These are phyloP conservation scores for Trypanosoma congolense DNA, from an alignment of 208 protist genomes.

Conservation along the genomic window DNA sequence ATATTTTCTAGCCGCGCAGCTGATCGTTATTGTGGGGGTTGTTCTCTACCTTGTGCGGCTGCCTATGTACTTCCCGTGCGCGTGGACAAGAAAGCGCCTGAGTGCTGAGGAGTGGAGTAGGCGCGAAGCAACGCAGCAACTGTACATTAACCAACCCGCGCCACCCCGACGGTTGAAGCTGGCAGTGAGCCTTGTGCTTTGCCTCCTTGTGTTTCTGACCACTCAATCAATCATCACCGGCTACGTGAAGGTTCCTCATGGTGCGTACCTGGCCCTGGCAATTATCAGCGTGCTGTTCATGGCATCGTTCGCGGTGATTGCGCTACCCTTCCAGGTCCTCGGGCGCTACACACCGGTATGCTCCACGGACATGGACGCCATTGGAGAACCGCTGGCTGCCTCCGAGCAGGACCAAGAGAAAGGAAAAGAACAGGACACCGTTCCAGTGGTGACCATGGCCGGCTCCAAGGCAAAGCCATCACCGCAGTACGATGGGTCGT, in stretches of 20 bases:
- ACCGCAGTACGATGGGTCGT: constrained; percentile 14
- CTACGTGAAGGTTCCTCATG: background rate
- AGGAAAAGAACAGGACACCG: no score
- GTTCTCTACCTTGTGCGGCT: background rate
- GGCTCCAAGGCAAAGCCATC: background rate
- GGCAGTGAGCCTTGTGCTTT: background rate
- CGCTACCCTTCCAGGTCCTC: constrained; percentile 1
- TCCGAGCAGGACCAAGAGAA: no score
- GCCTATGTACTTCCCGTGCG: constrained; percentile 1
- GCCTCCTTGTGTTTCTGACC: constrained; percentile 1
- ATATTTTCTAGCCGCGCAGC: constrained; percentile 1
- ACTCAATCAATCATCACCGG: background rate
- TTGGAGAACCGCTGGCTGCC: background rate
- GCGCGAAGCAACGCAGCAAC: background rate
- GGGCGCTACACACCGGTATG: constrained; percentile 3
- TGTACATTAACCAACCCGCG: constrained; percentile 5
- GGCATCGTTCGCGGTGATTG: background rate
- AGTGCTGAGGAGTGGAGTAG: background rate
- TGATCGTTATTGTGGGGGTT: background rate
- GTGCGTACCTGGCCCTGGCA: background rate
- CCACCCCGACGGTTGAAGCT: background rate
- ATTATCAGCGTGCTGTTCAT: background rate
- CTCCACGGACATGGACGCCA: background rate
- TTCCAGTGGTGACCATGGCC: background rate
- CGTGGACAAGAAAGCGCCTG: background rate